phyloP scores from a whole-genome alignment of 768 basidiomycete genomes.

The Russula brevipes region DNA sequence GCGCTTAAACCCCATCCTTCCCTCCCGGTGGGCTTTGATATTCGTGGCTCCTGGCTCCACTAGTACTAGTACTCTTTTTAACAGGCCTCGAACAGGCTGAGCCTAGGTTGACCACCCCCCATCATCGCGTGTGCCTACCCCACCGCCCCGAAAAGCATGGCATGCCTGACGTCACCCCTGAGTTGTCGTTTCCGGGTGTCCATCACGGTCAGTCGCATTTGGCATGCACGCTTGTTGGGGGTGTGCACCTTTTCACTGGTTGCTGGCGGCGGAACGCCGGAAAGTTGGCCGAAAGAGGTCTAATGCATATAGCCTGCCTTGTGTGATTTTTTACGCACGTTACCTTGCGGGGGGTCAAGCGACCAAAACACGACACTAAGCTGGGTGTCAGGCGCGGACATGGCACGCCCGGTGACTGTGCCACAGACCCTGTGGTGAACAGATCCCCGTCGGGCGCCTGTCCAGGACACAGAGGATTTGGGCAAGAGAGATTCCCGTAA shows the following conservation, averaged over 20 bases:
- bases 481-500: conserved; percentile 18
- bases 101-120: not conserved
- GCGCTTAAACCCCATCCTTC: not conserved
- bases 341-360: conserved; percentile 3
- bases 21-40: not conserved
- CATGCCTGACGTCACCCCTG: conserved; percentile 16
- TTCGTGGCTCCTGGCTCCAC: not conserved
- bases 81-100: not conserved
- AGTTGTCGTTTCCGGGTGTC: not conserved
- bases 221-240: not conserved
- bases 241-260: not conserved
- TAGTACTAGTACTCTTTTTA: not conserved
- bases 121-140: not conserved
- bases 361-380: conserved; percentile 20
- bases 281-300: conserved; percentile 16
- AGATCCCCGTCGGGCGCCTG: conserved; percentile 19
- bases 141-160: conserved; percentile 1
- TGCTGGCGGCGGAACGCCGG: conserved; percentile 15
- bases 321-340: conserved; percentile 3
- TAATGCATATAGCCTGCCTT: conserved; percentile 15
- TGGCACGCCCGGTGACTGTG: conserved; percentile 21
- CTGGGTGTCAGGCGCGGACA: conserved; percentile 14
- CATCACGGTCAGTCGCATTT: not conserved
- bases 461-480: not conserved
- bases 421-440: conserved; percentile 18